phyloP scores from a whole-genome alignment of 768 basidiomycete genomes.

The Lactifluus subvellereus region DNA sequence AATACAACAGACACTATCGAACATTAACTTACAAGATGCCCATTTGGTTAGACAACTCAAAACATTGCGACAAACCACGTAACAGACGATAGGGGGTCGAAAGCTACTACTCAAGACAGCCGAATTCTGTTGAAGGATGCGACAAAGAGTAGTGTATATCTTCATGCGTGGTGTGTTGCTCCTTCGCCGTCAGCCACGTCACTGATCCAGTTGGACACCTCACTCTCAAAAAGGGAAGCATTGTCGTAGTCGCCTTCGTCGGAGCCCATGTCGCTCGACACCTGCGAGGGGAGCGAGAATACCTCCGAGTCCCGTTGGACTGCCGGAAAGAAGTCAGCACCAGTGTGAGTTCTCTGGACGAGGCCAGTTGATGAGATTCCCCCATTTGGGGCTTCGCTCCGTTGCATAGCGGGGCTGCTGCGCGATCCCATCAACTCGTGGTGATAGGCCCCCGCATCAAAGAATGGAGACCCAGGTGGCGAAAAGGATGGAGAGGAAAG shows the following conservation, averaged over 20 bases:
- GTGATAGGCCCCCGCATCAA: constrained; percentile 3
- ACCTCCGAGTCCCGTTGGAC: constrained; percentile 11
- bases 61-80: not conserved
- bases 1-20: not conserved
- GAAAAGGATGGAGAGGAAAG: constrained; percentile 17
- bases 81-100: not conserved
- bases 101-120: not conserved
- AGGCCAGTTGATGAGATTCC: not conserved
- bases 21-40: not conserved
- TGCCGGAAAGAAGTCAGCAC: not conserved
- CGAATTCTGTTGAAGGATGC: not conserved
- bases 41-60: not conserved
- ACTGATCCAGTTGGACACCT: constrained; percentile 16
- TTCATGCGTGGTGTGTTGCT: not conserved
- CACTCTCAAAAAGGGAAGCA: constrained; percentile 17
- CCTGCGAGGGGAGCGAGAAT: constrained; percentile 20
- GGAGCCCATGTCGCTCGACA: constrained; percentile 14
- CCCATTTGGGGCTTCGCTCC: constrained; percentile 5
- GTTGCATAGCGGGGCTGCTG: not conserved
- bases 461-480: constrained; percentile 14
- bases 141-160: not conserved
- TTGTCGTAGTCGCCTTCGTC: constrained; percentile 20
- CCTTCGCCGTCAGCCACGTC: constrained; percentile 10
- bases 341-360: not conserved
- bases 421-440: not conserved